Evolutionary conservation across 78 protist genomes (phyloP), one percentile per base, ranked within the genome.

Genomic region (Ministeria vibrans): DNA sequence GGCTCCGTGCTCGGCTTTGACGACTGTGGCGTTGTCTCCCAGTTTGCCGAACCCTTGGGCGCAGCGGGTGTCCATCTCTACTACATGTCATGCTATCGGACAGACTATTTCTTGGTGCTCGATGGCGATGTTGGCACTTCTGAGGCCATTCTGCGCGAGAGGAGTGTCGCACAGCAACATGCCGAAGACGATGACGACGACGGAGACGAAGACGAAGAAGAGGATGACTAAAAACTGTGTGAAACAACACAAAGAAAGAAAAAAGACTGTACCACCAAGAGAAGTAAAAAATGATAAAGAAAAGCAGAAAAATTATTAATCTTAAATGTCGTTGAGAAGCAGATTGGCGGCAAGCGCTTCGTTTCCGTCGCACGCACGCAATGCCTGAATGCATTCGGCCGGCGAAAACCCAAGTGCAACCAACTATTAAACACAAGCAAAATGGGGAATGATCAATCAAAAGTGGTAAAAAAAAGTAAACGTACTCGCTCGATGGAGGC

Each of bases 321-420:
- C 77, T 46, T 46, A 72, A 28, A 18, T n/a, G 46, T 34, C 38
- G 30, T 94, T 96, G 68, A 93, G 85, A 41, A 94, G 84, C 45
- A 82, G 90, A 45, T 92, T 90, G 53, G 96, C 97, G 4, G 97
- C 87, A 18, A 91, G 71, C 18, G 86, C 68, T 69, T 92, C 95
- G 76, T 94, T 79, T 82, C 91, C 93, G 75, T 93, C 96, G 83
- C 97, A 94, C 32, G 96, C 94, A 43, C 93, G 76, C 79, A 89
- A 94, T 0, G 97, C 96, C 81, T 91, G 90, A 59, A 86, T 80
- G 59, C 78, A 92, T 1, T 23, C 55, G 34, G 32, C 27, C n/a
- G 87, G 81, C 34, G 72, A 81, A 39, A 93, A 88, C 5, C 97
- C 97, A 36, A 92, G 86, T 18, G 83, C 83, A 39, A 72, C 84